These are phyloP conservation scores for Thymus mandschuricus DNA, from an alignment of 257 asterid genomes.

Conservation along the genomic window DNA sequence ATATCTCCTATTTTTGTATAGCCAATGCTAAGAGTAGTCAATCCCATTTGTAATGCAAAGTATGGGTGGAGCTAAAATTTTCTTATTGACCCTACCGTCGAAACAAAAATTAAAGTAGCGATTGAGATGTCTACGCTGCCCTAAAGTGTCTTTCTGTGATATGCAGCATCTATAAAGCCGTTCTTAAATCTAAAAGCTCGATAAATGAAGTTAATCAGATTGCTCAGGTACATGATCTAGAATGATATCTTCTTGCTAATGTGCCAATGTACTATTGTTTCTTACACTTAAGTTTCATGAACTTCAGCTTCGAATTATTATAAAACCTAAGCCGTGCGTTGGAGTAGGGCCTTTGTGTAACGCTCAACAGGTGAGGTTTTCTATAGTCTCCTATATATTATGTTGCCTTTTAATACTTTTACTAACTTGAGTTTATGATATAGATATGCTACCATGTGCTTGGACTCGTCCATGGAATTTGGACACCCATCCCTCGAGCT, in stretches of 20 bases:
- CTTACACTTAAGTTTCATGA: slow-evolving; percentile 39
- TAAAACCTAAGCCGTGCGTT: slow-evolving; percentile 79
- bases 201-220: slow-evolving; percentile 82
- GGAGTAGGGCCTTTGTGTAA: slow-evolving; percentile 92
- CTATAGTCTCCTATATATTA: slow-evolving; percentile 16
- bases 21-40: not conserved
- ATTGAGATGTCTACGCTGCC: slow-evolving; percentile 21
- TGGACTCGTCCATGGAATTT: slow-evolving; percentile 85
- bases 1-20: not conserved
- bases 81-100: slow-evolving; percentile 3
- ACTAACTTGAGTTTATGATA: slow-evolving; percentile 32
- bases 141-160: slow-evolving; percentile 26
- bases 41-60: slow-evolving; percentile 10
- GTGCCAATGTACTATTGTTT: slow-evolving; percentile 13
- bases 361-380: slow-evolving; percentile 73
- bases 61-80: slow-evolving; percentile 3
- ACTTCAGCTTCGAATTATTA: slow-evolving; percentile 75
- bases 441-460: slow-evolving; percentile 97
- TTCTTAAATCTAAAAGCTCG: slow-evolving; percentile 56
- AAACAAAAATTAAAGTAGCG: slow-evolving; percentile 9
- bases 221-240: slow-evolving; percentile 65
- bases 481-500: no score
- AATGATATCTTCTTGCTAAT: slow-evolving; percentile 21
- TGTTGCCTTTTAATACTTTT: not conserved
- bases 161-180: slow-evolving; percentile 60